phyloP scores from a whole-genome alignment of 2,329 filamentous ascomycete species.

The Ceratocystis cubensis region DNA sequence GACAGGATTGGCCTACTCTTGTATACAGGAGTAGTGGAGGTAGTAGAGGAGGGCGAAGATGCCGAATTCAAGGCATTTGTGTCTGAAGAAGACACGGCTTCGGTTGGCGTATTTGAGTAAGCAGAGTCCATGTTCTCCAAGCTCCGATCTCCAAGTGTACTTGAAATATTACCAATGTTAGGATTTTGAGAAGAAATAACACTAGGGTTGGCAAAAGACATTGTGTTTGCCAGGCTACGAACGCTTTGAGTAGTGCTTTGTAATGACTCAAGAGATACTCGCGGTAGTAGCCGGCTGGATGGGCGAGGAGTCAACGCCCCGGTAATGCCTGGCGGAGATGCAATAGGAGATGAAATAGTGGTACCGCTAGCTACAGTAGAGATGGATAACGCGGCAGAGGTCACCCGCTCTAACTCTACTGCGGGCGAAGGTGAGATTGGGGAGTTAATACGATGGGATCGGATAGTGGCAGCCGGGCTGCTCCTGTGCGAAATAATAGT shows the following conservation, averaged over 20 bases:
- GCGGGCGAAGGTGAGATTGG: background rate
- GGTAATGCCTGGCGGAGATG: slow-evolving; percentile 12
- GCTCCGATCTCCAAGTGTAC: slow-evolving; percentile 11
- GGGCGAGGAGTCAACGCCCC: slow-evolving; percentile 20
- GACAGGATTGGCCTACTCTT: slow-evolving; percentile 19
- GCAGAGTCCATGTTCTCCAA: slow-evolving; percentile 10
- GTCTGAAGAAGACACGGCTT: slow-evolving; percentile 16
- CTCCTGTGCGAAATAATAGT: slow-evolving; percentile 6
- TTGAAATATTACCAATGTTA: slow-evolving; percentile 8
- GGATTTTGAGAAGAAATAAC: background rate
- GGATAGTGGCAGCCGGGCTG: slow-evolving; percentile 17
- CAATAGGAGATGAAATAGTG: slow-evolving; percentile 17
- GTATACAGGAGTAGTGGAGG: background rate
- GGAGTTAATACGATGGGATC: slow-evolving; percentile 2
- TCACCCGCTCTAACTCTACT: slow-evolving; percentile 17
- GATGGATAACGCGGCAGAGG: slow-evolving; percentile 18
- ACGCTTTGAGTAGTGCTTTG: slow-evolving; percentile 11
- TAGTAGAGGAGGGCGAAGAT: slow-evolving; percentile 8
- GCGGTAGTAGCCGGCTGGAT: slow-evolving; percentile 18
- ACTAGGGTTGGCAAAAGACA: slow-evolving; percentile 2
- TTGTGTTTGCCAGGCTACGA: slow-evolving; percentile 5
- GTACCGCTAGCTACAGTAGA: slow-evolving; percentile 13
- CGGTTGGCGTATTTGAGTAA: background rate
- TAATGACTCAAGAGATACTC: slow-evolving; percentile 19
- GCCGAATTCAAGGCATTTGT: background rate